phyloP scores from a whole-genome alignment of 176 grass and related monocot species.

The Aegilops tauschii region DNA sequence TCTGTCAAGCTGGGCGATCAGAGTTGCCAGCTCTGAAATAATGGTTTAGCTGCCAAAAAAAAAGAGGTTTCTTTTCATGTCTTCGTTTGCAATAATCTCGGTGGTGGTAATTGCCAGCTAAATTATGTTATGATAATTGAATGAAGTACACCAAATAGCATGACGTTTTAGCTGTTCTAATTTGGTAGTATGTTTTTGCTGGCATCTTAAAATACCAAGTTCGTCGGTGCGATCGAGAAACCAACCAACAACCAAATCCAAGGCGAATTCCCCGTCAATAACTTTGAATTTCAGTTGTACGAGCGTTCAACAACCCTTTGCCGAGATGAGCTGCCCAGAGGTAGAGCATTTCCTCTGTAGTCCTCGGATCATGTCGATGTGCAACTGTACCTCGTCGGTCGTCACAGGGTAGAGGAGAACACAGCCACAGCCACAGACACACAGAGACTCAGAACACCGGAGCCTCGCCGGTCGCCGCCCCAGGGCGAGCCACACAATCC shows the following conservation, averaged over 20 bases:
- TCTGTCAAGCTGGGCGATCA: too few relatives aligned
- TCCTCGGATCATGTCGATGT: too few relatives aligned
- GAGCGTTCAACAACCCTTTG: not conserved
- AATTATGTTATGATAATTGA: not conserved
- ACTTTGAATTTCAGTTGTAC: not conserved
- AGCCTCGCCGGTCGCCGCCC: too few relatives aligned
- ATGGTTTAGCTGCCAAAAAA: not conserved
- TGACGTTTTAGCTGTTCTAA: too few relatives aligned
- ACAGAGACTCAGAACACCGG: too few relatives aligned
- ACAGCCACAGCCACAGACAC: too few relatives aligned
- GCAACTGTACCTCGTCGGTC: too few relatives aligned
- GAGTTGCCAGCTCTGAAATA: too few relatives aligned
- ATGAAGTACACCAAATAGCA: not conserved
- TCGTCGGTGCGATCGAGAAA: not conserved
- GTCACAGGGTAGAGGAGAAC: too few relatives aligned
- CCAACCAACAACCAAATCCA: not conserved
- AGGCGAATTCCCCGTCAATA: not conserved
- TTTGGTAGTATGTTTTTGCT: too few relatives aligned
- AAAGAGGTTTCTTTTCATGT: not conserved
- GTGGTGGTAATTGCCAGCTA: not conserved
- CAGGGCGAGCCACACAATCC: too few relatives aligned
- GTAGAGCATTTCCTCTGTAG: not conserved
- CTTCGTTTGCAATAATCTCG: not conserved
- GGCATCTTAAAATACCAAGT: too few relatives aligned
- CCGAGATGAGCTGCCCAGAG: not conserved